Evolutionary conservation across 2,329 filamentous ascomycete genomes (phyloP).

Genomic region (Bipolaris cookei): DNA sequence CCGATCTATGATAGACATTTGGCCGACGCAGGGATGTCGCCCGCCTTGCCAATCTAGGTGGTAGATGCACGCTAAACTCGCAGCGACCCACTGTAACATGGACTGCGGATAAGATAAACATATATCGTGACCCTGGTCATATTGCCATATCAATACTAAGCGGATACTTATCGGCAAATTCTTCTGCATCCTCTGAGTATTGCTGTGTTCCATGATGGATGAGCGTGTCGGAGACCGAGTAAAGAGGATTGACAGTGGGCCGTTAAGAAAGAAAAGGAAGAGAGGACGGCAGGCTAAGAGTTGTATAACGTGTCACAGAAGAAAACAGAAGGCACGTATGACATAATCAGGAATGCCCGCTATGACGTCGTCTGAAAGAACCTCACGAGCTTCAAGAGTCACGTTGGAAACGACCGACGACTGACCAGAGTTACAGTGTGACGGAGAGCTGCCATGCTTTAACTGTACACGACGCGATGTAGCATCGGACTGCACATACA

Average conservation of each 20-base stretch:
- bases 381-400: not conserved
- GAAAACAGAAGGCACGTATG: conserved; percentile 25
- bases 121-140: not conserved
- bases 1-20: conserved; percentile 13
- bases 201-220: not conserved
- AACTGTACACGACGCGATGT: conserved; percentile 25
- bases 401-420: not conserved
- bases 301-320: conserved; percentile 23
- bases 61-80: not conserved
- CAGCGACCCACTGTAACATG: not conserved
- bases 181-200: not conserved
- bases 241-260: not conserved
- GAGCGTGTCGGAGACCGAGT: not conserved
- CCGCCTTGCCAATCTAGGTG: not conserved
- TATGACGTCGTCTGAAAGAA: not conserved
- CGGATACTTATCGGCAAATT: not conserved
- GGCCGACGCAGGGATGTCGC: conserved; percentile 14
- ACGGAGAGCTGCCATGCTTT: conserved; percentile 26
- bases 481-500: conserved; percentile 19
- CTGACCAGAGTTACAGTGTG: conserved; percentile 15
- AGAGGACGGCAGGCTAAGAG: conserved; percentile 25
- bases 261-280: conserved; percentile 18
- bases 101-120: not conserved
- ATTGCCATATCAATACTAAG: not conserved
- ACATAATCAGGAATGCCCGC: not conserved